Conservation (phyloP, 257 asterid species). For the Datura wrightii region DNA sequence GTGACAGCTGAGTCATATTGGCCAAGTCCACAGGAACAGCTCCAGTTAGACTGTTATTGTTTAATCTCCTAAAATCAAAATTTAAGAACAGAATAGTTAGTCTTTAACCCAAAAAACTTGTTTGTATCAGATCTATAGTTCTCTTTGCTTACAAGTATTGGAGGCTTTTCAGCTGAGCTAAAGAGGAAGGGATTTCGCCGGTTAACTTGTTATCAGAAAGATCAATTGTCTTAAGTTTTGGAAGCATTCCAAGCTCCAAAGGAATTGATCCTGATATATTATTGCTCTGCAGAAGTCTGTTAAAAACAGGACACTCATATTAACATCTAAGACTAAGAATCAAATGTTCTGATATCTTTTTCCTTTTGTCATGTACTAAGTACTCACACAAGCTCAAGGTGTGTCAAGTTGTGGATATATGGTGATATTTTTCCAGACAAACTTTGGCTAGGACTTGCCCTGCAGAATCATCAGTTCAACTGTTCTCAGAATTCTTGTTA, state of each 20-base stretch:
- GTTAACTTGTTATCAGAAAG: slow-evolving; percentile 71
- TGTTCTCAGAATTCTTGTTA: slow-evolving; percentile 28
- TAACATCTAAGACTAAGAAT: background rate
- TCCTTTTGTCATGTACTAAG: background rate
- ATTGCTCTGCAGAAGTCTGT: slow-evolving; percentile 80
- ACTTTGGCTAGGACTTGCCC: slow-evolving; percentile 83
- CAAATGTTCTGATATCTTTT: background rate
- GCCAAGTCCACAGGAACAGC: slow-evolving; percentile 66
- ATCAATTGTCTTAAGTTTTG: slow-evolving; percentile 72
- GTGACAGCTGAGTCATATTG: slow-evolving; percentile 74
- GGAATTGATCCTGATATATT: slow-evolving; percentile 82
- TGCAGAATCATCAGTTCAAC: slow-evolving; percentile 45
- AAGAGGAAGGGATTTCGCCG: slow-evolving; percentile 73
- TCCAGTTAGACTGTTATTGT: slow-evolving; percentile 80
- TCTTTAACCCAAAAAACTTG: background rate
- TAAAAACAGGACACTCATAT: slow-evolving; percentile 21
- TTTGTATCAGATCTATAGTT: background rate
- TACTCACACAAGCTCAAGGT: slow-evolving; percentile 80
- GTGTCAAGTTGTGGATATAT: slow-evolving; percentile 79
- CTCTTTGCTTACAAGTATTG: slow-evolving; percentile 68
- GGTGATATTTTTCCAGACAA: slow-evolving; percentile 78
- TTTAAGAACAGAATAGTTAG: background rate
- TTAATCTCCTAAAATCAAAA: slow-evolving; percentile 68
- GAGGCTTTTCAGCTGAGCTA: slow-evolving; percentile 64
- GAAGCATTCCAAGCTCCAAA: slow-evolving; percentile 72